A percentile compares a stretch with the other conserved stretches of the same genome.
Evolutionary conservation across 192 early-diverging fungal genomes (phyloP).

Genomic region (Podila clonocystis): DNA sequence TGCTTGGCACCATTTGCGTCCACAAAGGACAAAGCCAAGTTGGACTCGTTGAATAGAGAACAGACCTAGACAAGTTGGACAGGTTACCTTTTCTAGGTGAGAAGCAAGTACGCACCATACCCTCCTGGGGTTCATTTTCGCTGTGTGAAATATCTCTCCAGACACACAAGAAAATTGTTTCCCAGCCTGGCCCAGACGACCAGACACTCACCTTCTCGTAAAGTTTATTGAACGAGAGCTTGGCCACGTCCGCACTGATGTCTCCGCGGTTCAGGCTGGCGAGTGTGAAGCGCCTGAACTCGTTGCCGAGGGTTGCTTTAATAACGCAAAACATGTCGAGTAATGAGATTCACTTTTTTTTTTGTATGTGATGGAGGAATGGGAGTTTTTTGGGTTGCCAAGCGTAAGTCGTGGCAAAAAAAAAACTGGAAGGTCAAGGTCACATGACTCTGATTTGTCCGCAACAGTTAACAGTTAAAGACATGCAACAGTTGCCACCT

Average conservation of each 20-base stretch:
- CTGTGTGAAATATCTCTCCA: not conserved
- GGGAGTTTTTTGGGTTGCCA: no score
- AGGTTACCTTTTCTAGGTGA: no score
- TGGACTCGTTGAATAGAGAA: constrained; percentile 23
- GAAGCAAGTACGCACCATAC: not conserved
- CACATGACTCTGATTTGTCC: no score
- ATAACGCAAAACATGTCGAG: constrained; percentile 36
- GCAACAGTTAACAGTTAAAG: no score
- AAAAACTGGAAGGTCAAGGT: no score
- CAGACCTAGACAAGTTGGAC: constrained; percentile 14
- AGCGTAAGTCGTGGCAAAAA: no score
- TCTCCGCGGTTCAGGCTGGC: constrained; percentile 25
- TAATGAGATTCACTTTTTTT: constrained; percentile 6
- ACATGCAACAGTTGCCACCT: no score
- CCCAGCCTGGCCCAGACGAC: no score
- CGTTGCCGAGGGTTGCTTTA: constrained; percentile 27
- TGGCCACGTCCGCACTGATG: constrained; percentile 13
- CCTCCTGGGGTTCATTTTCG: not conserved
- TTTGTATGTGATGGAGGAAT: not conserved
- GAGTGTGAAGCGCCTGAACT: constrained; percentile 45
- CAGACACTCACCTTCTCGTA: constrained; percentile 24
- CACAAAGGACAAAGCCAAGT: constrained; percentile 27
- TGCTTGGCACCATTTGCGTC: constrained; percentile 16
- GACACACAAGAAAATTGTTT: no score
- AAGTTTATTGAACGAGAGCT: constrained; percentile 21